Percentiles rank a stretch among this genome's conserved stretches.
Evolutionary conservation across 2,329 filamentous ascomycete species (phyloP).

Genomic region (Scleromitrula shiraiana): DNA sequence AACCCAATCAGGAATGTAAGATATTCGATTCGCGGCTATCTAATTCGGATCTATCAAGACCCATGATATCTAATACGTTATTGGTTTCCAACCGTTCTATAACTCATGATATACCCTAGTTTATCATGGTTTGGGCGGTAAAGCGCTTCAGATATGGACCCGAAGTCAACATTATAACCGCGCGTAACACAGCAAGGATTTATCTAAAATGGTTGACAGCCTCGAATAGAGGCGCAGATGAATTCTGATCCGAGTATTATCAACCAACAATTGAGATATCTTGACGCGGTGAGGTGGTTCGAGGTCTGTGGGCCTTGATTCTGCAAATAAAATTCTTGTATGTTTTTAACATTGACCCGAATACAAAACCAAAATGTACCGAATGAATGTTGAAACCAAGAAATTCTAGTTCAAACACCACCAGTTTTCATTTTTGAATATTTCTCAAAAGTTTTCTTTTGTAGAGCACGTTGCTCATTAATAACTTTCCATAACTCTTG

Average conservation of each 20-base stretch:
- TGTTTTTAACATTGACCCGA: background rate
- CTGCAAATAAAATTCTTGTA: no score
- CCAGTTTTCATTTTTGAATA: conserved; percentile 25
- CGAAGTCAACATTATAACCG: no score
- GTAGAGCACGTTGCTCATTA: conserved; percentile 36
- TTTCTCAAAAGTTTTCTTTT: conserved; percentile 33
- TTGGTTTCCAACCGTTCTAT: background rate
- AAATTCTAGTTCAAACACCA: conserved; percentile 10
- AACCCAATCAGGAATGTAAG: no score
- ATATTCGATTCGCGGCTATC: no score
- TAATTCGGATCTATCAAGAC: background rate
- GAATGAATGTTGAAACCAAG: background rate
- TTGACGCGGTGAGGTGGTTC: background rate
- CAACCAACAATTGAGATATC: no score
- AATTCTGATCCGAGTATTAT: no score
- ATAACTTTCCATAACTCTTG: conserved; percentile 39
- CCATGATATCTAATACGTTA: background rate
- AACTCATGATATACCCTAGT: background rate
- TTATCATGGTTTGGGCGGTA: no score
- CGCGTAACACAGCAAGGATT: no score
- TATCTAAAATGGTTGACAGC: no score
- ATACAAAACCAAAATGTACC: conserved; percentile 7
- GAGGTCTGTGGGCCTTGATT: background rate
- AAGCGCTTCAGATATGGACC: no score
- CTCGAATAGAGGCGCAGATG: no score